phyloP scores from a whole-genome alignment of 208 protist genomes.

The Trypanosoma melophagium region DNA sequence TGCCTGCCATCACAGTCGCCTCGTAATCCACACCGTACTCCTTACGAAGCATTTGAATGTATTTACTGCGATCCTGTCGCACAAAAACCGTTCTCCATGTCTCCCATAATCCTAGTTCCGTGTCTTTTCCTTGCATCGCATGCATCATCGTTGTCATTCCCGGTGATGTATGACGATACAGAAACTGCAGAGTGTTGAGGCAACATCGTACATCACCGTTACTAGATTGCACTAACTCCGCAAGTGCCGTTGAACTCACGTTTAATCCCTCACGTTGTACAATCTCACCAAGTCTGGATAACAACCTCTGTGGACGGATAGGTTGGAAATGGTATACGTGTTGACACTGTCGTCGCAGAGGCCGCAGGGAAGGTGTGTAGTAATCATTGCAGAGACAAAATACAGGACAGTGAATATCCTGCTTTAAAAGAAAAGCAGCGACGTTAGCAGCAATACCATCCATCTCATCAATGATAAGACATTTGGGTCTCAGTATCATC shows the following conservation, averaged over 20 bases:
- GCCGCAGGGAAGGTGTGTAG: conserved; percentile 71
- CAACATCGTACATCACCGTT: conserved; percentile 85
- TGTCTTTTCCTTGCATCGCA: conserved; percentile 65
- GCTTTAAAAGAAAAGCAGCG: conserved; percentile 49
- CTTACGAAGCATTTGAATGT: conserved; percentile 64
- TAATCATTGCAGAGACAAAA: conserved; percentile 88
- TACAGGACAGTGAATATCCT: conserved; percentile 72
- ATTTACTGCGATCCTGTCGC: conserved; percentile 46
- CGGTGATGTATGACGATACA: conserved; percentile 21
- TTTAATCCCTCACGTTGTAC: conserved; percentile 30
- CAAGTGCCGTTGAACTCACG: conserved; percentile 44
- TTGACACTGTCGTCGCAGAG: conserved; percentile 54
- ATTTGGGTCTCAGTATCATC: conserved; percentile 69
- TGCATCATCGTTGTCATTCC: conserved; percentile 33
- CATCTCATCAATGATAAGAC: conserved; percentile 90
- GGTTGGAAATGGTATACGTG: conserved; percentile 64
- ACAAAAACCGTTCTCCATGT: conserved; percentile 50
- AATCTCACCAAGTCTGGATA: conserved; percentile 66
- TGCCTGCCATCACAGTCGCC: conserved; percentile 19
- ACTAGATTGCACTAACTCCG: conserved; percentile 59
- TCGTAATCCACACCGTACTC: conserved; percentile 72
- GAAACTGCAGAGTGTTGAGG: conserved; percentile 84
- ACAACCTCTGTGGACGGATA: conserved; percentile 65
- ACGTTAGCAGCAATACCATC: conserved; percentile 83
- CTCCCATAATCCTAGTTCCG: conserved; percentile 40